Base-by-base conservation (phyloP, 1,284 basidiomycete species). In the Heterobasidion annosum region DNA sequence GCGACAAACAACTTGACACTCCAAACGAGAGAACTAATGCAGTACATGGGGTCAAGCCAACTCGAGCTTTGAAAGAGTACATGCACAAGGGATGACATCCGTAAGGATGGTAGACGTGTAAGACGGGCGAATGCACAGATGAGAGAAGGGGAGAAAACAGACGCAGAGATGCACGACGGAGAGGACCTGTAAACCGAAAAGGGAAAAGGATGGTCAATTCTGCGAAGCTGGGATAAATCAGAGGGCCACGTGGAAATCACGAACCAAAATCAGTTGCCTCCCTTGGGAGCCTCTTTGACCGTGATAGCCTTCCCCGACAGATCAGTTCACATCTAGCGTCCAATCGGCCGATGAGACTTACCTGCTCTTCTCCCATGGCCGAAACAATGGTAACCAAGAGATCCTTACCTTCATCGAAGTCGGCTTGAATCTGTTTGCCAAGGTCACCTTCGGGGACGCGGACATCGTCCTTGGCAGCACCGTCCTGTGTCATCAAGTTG, bases 301-400 rank as follows among this genome's bases (percentile, higher is more conserved):
- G 90, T 86, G 68, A 95, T 88, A 59, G 89, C 86, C 83, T 88
- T 69, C 12, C 25, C 51, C 52, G 54, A 51, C 48, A 49, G 25
- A 53, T 59, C 48, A 59, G 52, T 47, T 42, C 32, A 25, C 13
- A 12, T 40, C 25, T 46, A 40, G 12, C 33, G 19, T 18, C 13
- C 9, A 8, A 15, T 32, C 8, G 18, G 34, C 35, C 16, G 18
- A 15, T n/a, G 37, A 34, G 42, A 64, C 69, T 37, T 59, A 80
- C 91, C 78, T 89, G 88, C 75, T 95, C 92, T 76, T 93, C 90
- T 65, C 80, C 81, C 93, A 98, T 97, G 68, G 95, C 89, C 62
- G 83, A 76, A 70, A 96, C 79, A 69, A 98, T 88, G 68, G 93
- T 96, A 72, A 97, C 83, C 63, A 91, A 71, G 58, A 91, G 73